These are phyloP conservation scores for Talaromyces sp. DNA, from an alignment of 2,329 filamentous ascomycete species.

Conservation along the genomic window DNA sequence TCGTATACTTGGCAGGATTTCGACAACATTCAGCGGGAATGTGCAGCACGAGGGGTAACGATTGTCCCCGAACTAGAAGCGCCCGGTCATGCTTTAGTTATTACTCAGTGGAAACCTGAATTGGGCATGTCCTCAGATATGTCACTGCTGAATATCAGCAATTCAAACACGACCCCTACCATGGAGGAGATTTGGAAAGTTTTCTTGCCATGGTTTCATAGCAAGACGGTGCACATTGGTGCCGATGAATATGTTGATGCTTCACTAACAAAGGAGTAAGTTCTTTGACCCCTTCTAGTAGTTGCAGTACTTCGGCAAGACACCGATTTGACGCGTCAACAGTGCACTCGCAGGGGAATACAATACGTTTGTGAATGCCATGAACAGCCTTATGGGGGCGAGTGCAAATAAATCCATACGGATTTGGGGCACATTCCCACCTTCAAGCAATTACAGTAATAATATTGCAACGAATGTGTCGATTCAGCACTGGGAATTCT, in stretches of 20 bases:
- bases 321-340: neutral
- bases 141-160: conserved; percentile 52
- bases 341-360: conserved; percentile 48
- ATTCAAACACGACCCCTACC: conserved; percentile 51
- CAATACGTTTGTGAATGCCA: conserved; percentile 53
- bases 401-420: conserved; percentile 44
- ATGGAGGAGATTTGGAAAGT: conserved; percentile 51
- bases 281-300: neutral
- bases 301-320: neutral
- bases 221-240: conserved; percentile 55
- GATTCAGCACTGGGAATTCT: conserved; percentile 55
- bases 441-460: conserved; percentile 28
- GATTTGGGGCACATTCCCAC: conserved; percentile 55
- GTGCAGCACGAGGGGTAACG: conserved; percentile 53
- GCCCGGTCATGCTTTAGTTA: conserved; percentile 53
- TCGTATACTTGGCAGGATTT: conserved; percentile 52
- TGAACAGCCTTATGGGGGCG: conserved; percentile 44
- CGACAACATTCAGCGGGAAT: conserved; percentile 49
- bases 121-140: conserved; percentile 46
- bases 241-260: conserved; percentile 52
- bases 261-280: conserved; percentile 15
- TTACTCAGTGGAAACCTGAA: conserved; percentile 56
- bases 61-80: conserved; percentile 57
- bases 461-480: conserved; percentile 47
- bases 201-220: conserved; percentile 56